These are phyloP conservation scores for Penicillium capsulatum DNA, from an alignment of 2,329 filamentous ascomycete species.

Conservation along the genomic window DNA sequence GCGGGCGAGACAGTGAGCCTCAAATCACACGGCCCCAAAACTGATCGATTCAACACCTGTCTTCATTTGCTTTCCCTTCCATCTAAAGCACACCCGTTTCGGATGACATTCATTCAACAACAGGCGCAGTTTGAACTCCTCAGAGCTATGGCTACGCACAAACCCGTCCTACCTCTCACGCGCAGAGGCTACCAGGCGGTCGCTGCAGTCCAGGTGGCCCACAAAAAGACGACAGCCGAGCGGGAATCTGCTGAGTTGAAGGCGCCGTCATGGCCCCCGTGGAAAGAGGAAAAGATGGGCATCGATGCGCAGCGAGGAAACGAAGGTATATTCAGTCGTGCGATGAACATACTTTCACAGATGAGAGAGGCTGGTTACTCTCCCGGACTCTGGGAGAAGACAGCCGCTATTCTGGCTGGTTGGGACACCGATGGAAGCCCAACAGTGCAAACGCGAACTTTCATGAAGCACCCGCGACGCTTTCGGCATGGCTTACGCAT, in stretches of 20 bases:
- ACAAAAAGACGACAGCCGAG: slow-evolving; percentile 54
- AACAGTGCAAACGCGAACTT: slow-evolving; percentile 56
- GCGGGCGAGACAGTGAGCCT: slow-evolving; percentile 1
- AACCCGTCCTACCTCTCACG: slow-evolving; percentile 54
- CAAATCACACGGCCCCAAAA: slow-evolving; percentile 27
- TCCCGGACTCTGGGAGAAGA: slow-evolving; percentile 49
- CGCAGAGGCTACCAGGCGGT: slow-evolving; percentile 56
- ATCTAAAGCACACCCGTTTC: slow-evolving; percentile 47
- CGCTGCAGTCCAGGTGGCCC: slow-evolving; percentile 54
- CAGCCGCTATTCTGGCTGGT: slow-evolving; percentile 54
- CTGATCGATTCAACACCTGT: slow-evolving; percentile 47
- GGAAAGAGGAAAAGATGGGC: slow-evolving; percentile 59
- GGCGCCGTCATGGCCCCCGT: slow-evolving; percentile 60
- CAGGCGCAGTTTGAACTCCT: slow-evolving; percentile 56
- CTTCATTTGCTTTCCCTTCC: slow-evolving; percentile 49
- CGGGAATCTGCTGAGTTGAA: slow-evolving; percentile 57
- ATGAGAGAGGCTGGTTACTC: slow-evolving; percentile 60
- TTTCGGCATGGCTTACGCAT: slow-evolving; percentile 6
- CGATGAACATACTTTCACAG: slow-evolving; percentile 51
- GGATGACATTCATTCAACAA: slow-evolving; percentile 49
- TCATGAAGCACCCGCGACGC: slow-evolving; percentile 33
- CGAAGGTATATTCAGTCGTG: slow-evolving; percentile 55
- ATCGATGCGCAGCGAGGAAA: slow-evolving; percentile 57
- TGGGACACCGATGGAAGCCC: slow-evolving; percentile 62
- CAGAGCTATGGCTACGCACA: slow-evolving; percentile 52